phyloP scores from a whole-genome alignment of 2,329 filamentous ascomycete species.

The Penicillium sp. region DNA sequence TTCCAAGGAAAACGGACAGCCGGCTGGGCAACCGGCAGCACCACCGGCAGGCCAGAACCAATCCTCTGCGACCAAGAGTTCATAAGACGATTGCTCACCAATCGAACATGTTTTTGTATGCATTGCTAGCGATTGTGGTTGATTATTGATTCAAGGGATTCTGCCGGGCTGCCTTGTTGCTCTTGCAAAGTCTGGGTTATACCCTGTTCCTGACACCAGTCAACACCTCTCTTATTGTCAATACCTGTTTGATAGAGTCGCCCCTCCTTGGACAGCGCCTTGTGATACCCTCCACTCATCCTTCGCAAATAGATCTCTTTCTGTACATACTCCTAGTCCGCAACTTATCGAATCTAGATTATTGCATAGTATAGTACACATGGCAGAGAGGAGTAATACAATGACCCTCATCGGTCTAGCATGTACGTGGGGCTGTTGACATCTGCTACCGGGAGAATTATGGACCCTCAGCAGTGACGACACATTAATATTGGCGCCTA shows the following conservation, averaged over 20 bases:
- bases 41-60: neutral
- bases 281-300: neutral
- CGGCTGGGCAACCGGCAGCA: neutral
- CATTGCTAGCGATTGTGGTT: neutral
- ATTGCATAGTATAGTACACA: neutral
- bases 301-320: neutral
- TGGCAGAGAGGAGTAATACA: neutral
- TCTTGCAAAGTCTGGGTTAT: neutral
- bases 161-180: neutral
- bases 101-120: neutral
- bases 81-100: neutral
- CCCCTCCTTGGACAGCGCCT: neutral
- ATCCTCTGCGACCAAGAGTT: neutral
- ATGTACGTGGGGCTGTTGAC: neutral
- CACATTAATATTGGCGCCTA: neutral
- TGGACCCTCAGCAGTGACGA: neutral
- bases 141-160: neutral
- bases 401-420: neutral
- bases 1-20: neutral
- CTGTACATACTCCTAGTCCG: neutral
- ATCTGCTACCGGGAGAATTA: neutral
- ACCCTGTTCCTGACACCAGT: no score
- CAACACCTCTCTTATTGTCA: neutral
- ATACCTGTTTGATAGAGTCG: neutral
- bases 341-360: neutral